phyloP scores from a whole-genome alignment of 1,284 basidiomycete species.

The Marasmius sp. region DNA sequence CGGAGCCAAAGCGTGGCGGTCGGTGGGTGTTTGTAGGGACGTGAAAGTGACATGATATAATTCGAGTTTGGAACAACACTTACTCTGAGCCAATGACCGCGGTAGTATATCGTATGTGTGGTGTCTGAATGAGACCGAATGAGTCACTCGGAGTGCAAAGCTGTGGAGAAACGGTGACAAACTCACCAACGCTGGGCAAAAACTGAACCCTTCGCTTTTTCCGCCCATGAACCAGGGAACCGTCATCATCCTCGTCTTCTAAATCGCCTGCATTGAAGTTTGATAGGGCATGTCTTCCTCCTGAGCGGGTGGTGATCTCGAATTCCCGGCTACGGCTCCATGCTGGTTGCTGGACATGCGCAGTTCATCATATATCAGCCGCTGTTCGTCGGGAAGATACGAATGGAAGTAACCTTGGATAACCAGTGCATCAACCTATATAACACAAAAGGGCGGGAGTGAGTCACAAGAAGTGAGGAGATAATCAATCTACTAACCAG shows the following conservation, averaged over 20 bases:
- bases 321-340: slow-evolving; percentile 84
- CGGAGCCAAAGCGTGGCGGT: no score
- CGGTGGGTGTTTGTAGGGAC: no score
- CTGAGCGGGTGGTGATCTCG: slow-evolving; percentile 78
- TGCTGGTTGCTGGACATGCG: slow-evolving; percentile 65
- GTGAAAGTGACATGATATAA: no score
- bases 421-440: slow-evolving; percentile 83
- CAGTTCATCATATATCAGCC: slow-evolving; percentile 12
- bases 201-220: slow-evolving; percentile 75
- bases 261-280: slow-evolving; percentile 71
- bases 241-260: slow-evolving; percentile 69
- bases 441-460: slow-evolving; percentile 7
- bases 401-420: slow-evolving; percentile 54
- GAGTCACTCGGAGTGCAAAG: slow-evolving; percentile 20
- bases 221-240: slow-evolving; percentile 60
- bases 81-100: slow-evolving; percentile 82
- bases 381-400: neutral
- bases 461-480: slow-evolving; percentile 7
- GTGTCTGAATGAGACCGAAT: slow-evolving; percentile 53
- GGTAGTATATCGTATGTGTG: slow-evolving; percentile 68
- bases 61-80: slow-evolving; percentile 22
- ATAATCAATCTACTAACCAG: slow-evolving; percentile 47
- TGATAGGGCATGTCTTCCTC: slow-evolving; percentile 58
- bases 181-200: slow-evolving; percentile 72
- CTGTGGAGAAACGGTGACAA: slow-evolving; percentile 13